Percentiles rank a stretch among this genome's conserved stretches.
These are phyloP conservation scores for Encephalitozoon romaleae DNA, from an alignment of 371 early-diverging fungal genomes.

Conservation along the genomic window DNA sequence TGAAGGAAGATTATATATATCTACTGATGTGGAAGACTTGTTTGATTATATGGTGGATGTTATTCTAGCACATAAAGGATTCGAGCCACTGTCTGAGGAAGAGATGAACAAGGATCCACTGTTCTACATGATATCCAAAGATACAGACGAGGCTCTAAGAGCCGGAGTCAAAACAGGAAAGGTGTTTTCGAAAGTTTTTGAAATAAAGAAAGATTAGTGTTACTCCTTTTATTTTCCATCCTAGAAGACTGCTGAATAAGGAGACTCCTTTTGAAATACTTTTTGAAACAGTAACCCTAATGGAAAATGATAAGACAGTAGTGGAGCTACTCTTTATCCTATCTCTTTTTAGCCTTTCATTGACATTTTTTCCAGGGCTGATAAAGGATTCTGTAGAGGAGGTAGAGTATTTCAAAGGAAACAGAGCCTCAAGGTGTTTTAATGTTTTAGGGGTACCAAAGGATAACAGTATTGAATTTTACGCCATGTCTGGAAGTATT, in stretches of 20 bases:
- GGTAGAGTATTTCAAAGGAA: not conserved
- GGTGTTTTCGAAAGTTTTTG: constrained; percentile 15
- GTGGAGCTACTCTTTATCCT: not conserved
- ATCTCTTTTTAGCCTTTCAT: not conserved
- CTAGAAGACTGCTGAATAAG: not conserved
- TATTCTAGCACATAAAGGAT: constrained; percentile 18
- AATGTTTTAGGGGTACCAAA: not conserved
- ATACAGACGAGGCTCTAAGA: constrained; percentile 50
- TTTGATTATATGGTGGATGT: constrained; percentile 49
- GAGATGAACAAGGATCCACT: not conserved
- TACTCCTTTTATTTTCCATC: not conserved
- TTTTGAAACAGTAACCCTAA: not conserved
- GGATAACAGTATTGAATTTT: not conserved
- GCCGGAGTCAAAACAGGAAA: constrained; percentile 50
- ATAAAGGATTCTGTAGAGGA: not conserved
- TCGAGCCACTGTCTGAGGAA: not conserved
- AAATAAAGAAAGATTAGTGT: constrained; percentile 2
- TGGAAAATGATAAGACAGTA: not conserved
- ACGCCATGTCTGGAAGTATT: not conserved
- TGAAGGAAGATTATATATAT: constrained; percentile 56
- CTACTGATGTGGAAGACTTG: constrained; percentile 59
- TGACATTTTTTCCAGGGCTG: not conserved
- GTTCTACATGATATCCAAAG: constrained; percentile 29
- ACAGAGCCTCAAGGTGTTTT: not conserved
- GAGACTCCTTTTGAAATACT: constrained; percentile 1